Percentiles rank a stretch among this genome's conserved stretches.
These are phyloP conservation scores for Globisporangium heterothallicum DNA, from an alignment of 352 stramenopile species.

Conservation along the genomic window DNA sequence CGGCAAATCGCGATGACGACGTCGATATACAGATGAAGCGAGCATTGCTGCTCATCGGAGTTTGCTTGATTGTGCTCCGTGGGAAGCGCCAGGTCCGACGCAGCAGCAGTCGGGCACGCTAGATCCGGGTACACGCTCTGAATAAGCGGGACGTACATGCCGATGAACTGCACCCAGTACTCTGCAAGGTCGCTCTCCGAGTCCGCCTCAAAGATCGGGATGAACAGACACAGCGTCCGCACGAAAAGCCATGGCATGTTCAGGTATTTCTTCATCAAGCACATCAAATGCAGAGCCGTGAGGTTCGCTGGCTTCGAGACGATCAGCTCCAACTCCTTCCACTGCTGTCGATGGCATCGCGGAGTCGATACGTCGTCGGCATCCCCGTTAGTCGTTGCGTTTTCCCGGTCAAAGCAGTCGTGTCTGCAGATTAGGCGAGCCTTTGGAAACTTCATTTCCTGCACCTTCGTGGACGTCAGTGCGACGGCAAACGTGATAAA, in stretches of 20 bases:
- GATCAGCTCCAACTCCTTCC: conserved; percentile 21
- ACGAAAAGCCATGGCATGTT: conserved; percentile 23
- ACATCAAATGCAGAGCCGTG: conserved; percentile 30
- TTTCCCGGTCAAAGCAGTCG: conserved; percentile 1
- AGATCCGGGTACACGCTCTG: conserved; percentile 17
- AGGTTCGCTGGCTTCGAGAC: conserved; percentile 16
- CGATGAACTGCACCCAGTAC: conserved; percentile 33
- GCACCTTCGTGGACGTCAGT: conserved; percentile 14
- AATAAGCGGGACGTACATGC: conserved; percentile 21
- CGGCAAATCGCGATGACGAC: conserved; percentile 28
- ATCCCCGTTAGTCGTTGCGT: not conserved
- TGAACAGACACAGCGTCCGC: conserved; percentile 24
- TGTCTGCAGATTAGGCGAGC: not conserved
- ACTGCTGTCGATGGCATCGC: conserved; percentile 9
- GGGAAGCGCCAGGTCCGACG: conserved; percentile 21
- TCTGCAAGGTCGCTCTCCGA: conserved; percentile 7
- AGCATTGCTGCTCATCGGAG: conserved; percentile 17
- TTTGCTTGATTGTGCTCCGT: not conserved
- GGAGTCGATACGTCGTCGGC: not conserved
- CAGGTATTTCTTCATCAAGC: conserved; percentile 28
- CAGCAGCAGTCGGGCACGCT: conserved; percentile 31
- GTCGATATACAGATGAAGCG: conserved; percentile 27
- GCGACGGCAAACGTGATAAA: conserved; percentile 27
- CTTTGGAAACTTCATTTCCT: not conserved
- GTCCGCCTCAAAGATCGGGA: conserved; percentile 26